These are phyloP conservation scores for Rhodotorula sp. DNA, from an alignment of 1,284 basidiomycete genomes.

Conservation along the genomic window DNA sequence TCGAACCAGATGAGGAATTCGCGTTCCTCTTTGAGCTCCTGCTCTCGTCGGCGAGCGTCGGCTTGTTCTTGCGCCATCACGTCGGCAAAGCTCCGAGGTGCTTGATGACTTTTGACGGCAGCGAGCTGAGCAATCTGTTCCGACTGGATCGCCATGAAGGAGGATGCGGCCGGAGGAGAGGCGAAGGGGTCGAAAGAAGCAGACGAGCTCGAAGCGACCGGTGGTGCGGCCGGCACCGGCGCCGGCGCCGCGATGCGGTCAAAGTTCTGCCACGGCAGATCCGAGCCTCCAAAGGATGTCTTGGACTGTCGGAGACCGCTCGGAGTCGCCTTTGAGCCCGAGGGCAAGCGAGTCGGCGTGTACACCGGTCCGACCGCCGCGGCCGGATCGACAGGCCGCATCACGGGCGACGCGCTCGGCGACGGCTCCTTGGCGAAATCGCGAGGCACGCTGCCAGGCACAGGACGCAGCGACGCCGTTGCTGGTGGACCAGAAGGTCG, in stretches of 20 bases:
- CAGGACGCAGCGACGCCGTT: not conserved
- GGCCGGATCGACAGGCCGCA: slow-evolving; percentile 20
- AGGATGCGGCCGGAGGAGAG: slow-evolving; percentile 1
- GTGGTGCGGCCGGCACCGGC: slow-evolving; percentile 42
- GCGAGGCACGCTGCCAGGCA: not conserved
- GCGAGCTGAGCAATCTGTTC: slow-evolving; percentile 7
- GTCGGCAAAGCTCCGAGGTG: slow-evolving; percentile 38
- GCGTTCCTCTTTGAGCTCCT: slow-evolving; percentile 39
- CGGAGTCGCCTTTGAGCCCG: not conserved
- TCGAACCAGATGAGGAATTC: slow-evolving; percentile 46
- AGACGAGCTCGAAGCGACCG: slow-evolving; percentile 45
- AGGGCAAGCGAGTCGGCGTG: slow-evolving; percentile 32
- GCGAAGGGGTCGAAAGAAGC: slow-evolving; percentile 43
- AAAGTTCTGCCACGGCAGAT: slow-evolving; percentile 44
- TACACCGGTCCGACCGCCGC: slow-evolving; percentile 40
- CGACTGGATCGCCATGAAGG: not conserved
- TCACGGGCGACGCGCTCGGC: not conserved
- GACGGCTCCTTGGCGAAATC: not conserved
- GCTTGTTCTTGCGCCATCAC: slow-evolving; percentile 44
- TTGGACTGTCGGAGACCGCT: slow-evolving; percentile 19
- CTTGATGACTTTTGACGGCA: slow-evolving; percentile 25
- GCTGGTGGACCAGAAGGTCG: not conserved
- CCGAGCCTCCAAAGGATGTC: slow-evolving; percentile 39
- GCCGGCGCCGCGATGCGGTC: slow-evolving; percentile 28
- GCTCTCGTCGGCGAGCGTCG: slow-evolving; percentile 18